Evolutionary conservation across 164 flowering plant species (phyloP).

Genomic region (Stephania cephalantha): DNA sequence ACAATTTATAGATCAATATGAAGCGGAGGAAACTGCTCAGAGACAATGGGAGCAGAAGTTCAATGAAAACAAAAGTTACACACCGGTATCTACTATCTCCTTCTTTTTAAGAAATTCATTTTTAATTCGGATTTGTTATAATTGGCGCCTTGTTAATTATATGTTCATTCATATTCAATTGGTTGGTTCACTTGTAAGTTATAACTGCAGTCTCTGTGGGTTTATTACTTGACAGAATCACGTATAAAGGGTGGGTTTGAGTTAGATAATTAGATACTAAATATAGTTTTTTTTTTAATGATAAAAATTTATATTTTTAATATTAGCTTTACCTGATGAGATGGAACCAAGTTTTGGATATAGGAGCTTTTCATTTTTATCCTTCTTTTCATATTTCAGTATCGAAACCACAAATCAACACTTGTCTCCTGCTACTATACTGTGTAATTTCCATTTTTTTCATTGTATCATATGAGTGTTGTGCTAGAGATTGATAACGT

Average conservation of each 20-base stretch:
- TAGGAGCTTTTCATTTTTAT: neutral
- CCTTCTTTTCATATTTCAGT: neutral
- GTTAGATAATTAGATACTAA: neutral
- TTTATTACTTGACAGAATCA: too few relatives aligned
- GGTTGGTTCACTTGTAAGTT: neutral
- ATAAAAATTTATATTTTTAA: neutral
- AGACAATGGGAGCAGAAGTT: conserved; percentile 87
- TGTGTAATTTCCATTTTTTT: too few relatives aligned
- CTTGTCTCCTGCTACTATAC: too few relatives aligned
- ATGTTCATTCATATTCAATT: neutral
- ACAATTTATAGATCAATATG: conserved; percentile 55
- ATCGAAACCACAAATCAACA: neutral
- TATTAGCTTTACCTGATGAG: neutral
- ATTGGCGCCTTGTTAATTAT: neutral
- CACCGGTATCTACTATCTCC: conserved; percentile 42
- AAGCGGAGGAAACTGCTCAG: conserved; percentile 84
- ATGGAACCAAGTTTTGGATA: neutral
- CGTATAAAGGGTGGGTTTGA: neutral
- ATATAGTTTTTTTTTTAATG: neutral
- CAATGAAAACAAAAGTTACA: conserved; percentile 46
- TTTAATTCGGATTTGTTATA: neutral
- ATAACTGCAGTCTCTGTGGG: neutral
- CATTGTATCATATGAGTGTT: neutral
- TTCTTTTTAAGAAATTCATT: neutral
- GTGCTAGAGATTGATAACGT: neutral